Evolutionary conservation across 306 rosid species (phyloP).

Genomic region (Biancaea sappan): DNA sequence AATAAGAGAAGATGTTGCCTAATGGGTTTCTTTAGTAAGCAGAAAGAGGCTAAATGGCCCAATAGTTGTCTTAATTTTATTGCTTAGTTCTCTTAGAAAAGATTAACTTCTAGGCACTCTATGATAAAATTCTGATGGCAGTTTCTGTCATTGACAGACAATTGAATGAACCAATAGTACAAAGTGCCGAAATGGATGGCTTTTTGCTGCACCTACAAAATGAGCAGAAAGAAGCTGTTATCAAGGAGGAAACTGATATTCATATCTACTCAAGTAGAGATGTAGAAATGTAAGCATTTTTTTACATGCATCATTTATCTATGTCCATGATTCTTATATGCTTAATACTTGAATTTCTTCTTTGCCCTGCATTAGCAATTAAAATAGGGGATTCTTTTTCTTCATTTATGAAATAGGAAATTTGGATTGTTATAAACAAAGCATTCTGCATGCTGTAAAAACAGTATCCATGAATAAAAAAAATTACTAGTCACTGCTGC

Average conservation of each 20-base stretch:
- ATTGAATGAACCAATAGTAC: slow-evolving; percentile 55
- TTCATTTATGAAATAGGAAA: not conserved
- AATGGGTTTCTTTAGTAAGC: not conserved
- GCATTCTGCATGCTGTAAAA: slow-evolving; percentile 2
- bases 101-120: not conserved
- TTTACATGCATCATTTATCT: not conserved
- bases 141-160: slow-evolving; percentile 58
- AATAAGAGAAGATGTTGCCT: not conserved
- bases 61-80: not conserved
- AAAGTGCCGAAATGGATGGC: slow-evolving; percentile 80
- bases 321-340: slow-evolving; percentile 14
- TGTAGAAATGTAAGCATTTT: slow-evolving; percentile 72
- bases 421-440: not conserved
- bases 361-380: not conserved
- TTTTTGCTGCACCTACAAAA: slow-evolving; percentile 70
- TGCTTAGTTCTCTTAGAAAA: not conserved
- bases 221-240: slow-evolving; percentile 58
- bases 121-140: slow-evolving; percentile 8
- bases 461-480: not conserved
- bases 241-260: slow-evolving; percentile 66
- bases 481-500: slow-evolving; percentile 2
- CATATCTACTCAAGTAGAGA: slow-evolving; percentile 82
- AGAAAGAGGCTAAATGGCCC: not conserved
- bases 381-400: not conserved
- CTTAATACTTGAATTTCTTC: slow-evolving; percentile 8